These are phyloP conservation scores for Cudoniella acicularis DNA, from an alignment of 495 filamentous ascomycete genomes.

Conservation along the genomic window DNA sequence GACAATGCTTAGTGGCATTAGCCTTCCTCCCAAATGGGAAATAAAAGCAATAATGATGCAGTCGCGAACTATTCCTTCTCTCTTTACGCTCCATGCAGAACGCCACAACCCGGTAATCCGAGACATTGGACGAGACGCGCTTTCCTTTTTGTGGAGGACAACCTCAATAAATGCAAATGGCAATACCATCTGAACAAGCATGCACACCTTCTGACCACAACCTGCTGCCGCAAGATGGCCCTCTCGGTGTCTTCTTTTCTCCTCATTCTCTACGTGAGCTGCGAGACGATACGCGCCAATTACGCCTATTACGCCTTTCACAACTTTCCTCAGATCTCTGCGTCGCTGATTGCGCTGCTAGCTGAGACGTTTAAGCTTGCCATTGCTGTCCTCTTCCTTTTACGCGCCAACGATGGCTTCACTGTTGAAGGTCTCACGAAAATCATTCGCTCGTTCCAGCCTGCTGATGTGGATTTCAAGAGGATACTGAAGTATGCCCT, in stretches of 20 bases:
- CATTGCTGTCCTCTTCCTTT: slow-evolving; percentile 6
- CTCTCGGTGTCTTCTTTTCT: slow-evolving; percentile 2
- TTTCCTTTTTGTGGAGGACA: too few relatives aligned
- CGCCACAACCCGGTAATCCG: too few relatives aligned
- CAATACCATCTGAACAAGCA: too few relatives aligned
- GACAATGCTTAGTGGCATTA: too few relatives aligned
- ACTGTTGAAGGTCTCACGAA: slow-evolving; percentile 2
- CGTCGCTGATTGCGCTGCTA: not conserved
- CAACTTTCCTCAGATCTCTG: slow-evolving; percentile 8
- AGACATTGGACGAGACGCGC: too few relatives aligned
- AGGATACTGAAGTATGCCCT: slow-evolving; percentile 5
- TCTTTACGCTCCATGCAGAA: too few relatives aligned
- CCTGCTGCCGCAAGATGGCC: not conserved
- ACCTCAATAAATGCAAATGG: too few relatives aligned
- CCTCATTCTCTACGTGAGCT: slow-evolving; percentile 5
- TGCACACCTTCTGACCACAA: too few relatives aligned
- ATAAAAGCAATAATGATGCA: too few relatives aligned
- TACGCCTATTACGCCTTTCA: slow-evolving; percentile 15
- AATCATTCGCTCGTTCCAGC: not conserved
- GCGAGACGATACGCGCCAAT: slow-evolving; percentile 14
- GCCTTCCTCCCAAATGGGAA: too few relatives aligned
- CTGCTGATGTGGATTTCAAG: slow-evolving; percentile 1
- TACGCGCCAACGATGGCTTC: not conserved
- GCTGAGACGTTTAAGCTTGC: slow-evolving; percentile 11
- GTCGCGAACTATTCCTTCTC: too few relatives aligned